phyloP scores from a whole-genome alignment of 306 rosid species.

The Carpinus fangiana region DNA sequence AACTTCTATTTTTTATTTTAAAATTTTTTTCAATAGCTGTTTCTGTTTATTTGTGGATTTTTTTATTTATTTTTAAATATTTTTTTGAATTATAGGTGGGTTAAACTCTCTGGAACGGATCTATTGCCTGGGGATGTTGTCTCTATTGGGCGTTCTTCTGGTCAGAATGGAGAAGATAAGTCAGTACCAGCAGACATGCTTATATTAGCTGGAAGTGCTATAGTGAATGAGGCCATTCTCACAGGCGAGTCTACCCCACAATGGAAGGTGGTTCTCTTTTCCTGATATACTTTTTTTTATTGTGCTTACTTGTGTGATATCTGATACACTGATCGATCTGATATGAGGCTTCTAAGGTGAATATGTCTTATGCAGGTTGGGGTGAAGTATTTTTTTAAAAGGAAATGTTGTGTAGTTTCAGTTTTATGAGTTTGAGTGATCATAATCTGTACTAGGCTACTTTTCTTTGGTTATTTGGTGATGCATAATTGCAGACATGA shows the following conservation, averaged over 20 bases:
- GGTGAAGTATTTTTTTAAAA: neutral
- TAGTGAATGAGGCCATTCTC: constrained; percentile 97
- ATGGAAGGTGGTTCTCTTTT: constrained; percentile 83
- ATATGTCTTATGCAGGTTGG: neutral
- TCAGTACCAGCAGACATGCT: constrained; percentile 99
- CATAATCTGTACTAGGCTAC: neutral
- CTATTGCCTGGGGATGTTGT: constrained; percentile 98
- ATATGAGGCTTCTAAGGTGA: neutral
- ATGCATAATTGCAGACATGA: neutral
- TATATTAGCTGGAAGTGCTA: constrained; percentile 91
- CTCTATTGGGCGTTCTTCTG: constrained; percentile 86
- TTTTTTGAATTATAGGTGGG: constrained; percentile 67
- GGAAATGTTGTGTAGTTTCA: neutral
- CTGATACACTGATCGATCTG: neutral
- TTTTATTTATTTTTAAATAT: neutral
- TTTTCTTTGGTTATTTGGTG: neutral
- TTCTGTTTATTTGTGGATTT: neutral
- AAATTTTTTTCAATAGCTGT: constrained; percentile 15
- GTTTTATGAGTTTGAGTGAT: neutral
- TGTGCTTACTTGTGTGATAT: constrained; percentile 6
- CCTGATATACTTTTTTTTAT: constrained; percentile 34
- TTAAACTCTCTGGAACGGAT: constrained; percentile 81
- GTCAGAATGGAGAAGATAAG: constrained; percentile 88
- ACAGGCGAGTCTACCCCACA: constrained; percentile 99
- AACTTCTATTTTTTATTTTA: constrained; percentile 17